These are phyloP conservation scores for Nicotiana undulata DNA, from an alignment of 257 asterid species.

Conservation along the genomic window DNA sequence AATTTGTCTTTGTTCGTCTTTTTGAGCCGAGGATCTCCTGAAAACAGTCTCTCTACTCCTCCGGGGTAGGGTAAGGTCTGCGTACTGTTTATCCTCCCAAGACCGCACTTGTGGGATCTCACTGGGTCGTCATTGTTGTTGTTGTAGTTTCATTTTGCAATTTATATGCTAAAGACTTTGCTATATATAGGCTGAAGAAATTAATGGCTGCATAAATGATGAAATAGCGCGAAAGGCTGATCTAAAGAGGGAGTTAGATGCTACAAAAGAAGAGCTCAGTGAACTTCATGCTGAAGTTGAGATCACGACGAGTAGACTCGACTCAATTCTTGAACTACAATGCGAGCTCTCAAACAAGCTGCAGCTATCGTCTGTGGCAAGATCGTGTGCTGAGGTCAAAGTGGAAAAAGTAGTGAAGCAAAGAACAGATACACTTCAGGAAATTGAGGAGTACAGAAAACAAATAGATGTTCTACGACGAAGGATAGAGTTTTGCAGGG, in stretches of 20 bases:
- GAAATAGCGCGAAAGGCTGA: constrained; percentile 29
- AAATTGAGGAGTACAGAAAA: constrained; percentile 43
- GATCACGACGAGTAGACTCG: constrained; percentile 37
- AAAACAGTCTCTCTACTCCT: too few species aligned
- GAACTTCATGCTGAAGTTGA: constrained; percentile 44
- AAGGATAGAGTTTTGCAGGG: constrained; percentile 59
- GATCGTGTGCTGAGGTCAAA: constrained; percentile 34
- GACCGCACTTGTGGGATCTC: too few species aligned
- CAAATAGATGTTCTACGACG: constrained; percentile 48
- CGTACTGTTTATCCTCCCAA: too few species aligned
- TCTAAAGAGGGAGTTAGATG: constrained; percentile 31
- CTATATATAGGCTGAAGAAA: constrained; percentile 38
- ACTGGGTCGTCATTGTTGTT: too few species aligned
- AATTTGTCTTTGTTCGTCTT: background rate
- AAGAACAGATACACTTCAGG: constrained; percentile 39
- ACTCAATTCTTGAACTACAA: constrained; percentile 43
- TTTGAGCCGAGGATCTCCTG: too few species aligned
- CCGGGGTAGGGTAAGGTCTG: too few species aligned
- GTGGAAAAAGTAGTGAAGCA: constrained; percentile 38
- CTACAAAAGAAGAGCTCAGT: constrained; percentile 28
- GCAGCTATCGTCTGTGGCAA: constrained; percentile 35
- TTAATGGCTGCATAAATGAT: constrained; percentile 23
- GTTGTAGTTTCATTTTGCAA: background rate
- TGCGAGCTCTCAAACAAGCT: constrained; percentile 49
- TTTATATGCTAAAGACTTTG: background rate